Base-by-base conservation (phyloP, 768 basidiomycete genomes). In the Terana coerulea region DNA sequence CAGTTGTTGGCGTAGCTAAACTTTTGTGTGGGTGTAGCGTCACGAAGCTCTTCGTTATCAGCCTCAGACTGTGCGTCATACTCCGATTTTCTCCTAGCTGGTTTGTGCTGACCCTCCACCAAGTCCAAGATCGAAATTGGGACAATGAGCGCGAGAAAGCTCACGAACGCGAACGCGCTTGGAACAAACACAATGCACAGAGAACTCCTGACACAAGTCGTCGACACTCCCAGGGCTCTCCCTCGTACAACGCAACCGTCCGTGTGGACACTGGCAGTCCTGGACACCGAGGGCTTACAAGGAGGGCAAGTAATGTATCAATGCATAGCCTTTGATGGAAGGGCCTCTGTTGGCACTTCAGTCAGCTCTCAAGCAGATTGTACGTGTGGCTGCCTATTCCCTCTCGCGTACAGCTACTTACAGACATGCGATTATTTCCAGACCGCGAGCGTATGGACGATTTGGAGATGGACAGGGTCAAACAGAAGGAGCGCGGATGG, bases 401-500 rank as follows among this genome's bases (percentile, higher is more conserved):
- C 26, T 36, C 30, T 46, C 49, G n/a, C n/a, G n/a, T 40, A 11
- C 12, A 41, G 33, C 30, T 9, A 34, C 29, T 43, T 59, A 48
- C 8, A 25, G 25, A 47, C 24, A 26, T n/a, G 15, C 9, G n/a
- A 1, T 34, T 3, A 12, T 33, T 3, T 10, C 21, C 52, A 83
- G 82, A 78, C 63, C 69, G 63, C 41, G 79, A 80, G 35, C 69
- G 69, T 28, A 61, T 71, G 7, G 61, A 59, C 28, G 77, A 77
- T 36, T 53, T 70, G n/a, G 75, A 76, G 52, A 60, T 58, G 36
- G 79, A 80, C 49, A 70, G 65, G 44, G 68, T 72, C 44, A 49
- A 66, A 24, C 77, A 79, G 49, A 68, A 72, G 34, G 83, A 81
- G 58, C 71, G 75, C 24, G 71, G 72, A 37, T 80, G 81, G 79